Evolutionary conservation across 2,329 filamentous ascomycete genomes (phyloP), one percentile per base, ranked within the genome.

Genomic region (Penicillium sp.): DNA sequence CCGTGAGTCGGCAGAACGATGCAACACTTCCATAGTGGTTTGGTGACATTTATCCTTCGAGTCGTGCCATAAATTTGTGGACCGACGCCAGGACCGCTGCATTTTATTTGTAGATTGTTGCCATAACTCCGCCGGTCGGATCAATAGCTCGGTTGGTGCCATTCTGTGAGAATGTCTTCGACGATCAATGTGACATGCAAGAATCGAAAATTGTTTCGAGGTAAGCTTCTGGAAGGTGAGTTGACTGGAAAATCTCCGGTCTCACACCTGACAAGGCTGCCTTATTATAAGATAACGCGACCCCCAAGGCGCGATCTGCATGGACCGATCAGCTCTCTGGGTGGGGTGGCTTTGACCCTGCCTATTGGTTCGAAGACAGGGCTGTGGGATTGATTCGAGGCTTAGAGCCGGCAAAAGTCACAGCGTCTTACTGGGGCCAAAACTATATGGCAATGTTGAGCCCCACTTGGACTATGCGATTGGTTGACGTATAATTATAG

Each of bases 81-180:
- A 62, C 27, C 57, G 57, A 42, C 50, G 46, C 23, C 57, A 49
- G 7, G 62, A 65, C 29, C 55, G 52, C 25, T 65, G 59, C 53
- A 45, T 58, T 53, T 56, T 62, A 5, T 43, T 37, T 19, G 52
- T 51, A 5, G 55, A 58, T 23, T 54, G 54, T 14, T 58, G 55
- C 25, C 39, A 49, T 50, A 48, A 26, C 39, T 57, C 47, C 29
- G 16, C 55, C 19, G 57, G 39, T 39, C 48, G 37, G 35, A 27
- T 55, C 25, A 21, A 19, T 3, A 53, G 14, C 13, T 62, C 53
- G 13, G 52, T 47, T 16, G 53, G 39, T 39, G 29, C 44, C 57
- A 62, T 63, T 27, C 25, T 62, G 27, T 27, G 11, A 5, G 35
- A 21, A 50, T 4, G 27, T 49, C 19, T 19, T 19, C 19, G 19